Evolutionary conservation across 2,329 filamentous ascomycete species (phyloP).

Genomic region (Fusarium sp.): DNA sequence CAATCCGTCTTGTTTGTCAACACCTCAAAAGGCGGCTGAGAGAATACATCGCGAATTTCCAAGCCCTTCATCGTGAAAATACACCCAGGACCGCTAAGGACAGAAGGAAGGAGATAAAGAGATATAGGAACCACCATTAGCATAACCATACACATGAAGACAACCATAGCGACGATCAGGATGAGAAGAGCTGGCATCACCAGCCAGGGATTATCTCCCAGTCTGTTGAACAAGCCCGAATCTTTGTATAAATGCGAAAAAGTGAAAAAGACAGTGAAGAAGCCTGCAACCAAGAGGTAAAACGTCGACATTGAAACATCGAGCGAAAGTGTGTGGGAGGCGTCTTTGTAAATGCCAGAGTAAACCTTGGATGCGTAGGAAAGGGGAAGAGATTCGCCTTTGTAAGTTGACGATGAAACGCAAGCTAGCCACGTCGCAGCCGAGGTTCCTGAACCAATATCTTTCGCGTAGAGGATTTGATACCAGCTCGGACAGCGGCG

Average conservation of each 20-base stretch:
- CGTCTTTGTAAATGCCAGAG: rapidly evolving
- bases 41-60: background rate
- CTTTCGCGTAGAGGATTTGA: background rate
- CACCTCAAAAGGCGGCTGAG: conserved; percentile 4
- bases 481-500: conserved; percentile 20
- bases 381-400: background rate
- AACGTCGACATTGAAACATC: background rate
- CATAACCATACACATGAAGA: background rate
- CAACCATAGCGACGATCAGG: background rate
- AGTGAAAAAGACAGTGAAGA: background rate
- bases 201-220: background rate
- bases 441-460: conserved; percentile 5
- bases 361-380: background rate
- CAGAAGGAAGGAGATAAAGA: background rate
- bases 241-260: rapidly evolving
- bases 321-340: rapidly evolving
- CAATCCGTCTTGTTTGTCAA: background rate
- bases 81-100: background rate
- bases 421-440: background rate
- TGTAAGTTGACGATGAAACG: conserved; percentile 4
- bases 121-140: background rate
- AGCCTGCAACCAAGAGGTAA: background rate
- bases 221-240: background rate
- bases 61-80: conserved; percentile 1
- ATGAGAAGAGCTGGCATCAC: background rate